These are phyloP conservation scores for Elsinoe australis DNA, from an alignment of 2,329 filamentous ascomycete genomes.

Conservation along the genomic window DNA sequence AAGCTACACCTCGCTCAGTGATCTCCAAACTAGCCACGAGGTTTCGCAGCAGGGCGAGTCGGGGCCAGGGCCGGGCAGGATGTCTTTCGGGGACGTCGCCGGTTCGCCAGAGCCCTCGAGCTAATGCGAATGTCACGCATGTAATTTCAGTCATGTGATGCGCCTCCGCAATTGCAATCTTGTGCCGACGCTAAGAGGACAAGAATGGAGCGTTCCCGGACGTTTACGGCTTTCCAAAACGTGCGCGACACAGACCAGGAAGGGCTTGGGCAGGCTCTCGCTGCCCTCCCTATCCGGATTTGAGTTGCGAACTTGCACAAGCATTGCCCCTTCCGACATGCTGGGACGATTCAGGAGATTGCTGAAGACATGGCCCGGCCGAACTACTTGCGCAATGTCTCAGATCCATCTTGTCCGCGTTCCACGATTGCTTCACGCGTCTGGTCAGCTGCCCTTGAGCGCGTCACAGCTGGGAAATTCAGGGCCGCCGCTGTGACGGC, in stretches of 20 bases:
- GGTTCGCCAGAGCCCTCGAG: conserved; percentile 3
- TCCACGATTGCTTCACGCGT: conserved; percentile 6
- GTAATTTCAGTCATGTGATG: neutral
- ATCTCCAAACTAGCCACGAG: conserved; percentile 16
- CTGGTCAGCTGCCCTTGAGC: conserved; percentile 1
- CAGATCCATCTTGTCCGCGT: conserved; percentile 13
- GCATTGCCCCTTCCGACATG: conserved; percentile 13
- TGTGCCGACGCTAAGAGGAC: neutral
- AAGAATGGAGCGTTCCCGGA: conserved; percentile 5
- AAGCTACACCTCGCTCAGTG: conserved; percentile 2
- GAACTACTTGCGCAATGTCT: conserved; percentile 10
- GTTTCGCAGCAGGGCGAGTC: neutral
- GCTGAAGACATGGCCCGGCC: neutral
- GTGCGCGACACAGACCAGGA: too few relatives aligned
- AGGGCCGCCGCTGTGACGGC: neutral
- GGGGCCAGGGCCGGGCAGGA: neutral
- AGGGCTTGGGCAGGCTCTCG: neutral
- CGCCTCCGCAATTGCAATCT: neutral
- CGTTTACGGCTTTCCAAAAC: conserved; percentile 12
- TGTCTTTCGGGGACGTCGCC: conserved; percentile 6
- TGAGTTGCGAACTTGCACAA: conserved; percentile 15
- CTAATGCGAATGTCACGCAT: neutral
- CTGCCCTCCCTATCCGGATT: neutral
- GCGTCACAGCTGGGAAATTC: conserved; percentile 9
- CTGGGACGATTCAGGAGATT: conserved; percentile 16